Conservation (phyloP, 2,329 filamentous ascomycete species). For the Pestalotiopsis sp. region DNA sequence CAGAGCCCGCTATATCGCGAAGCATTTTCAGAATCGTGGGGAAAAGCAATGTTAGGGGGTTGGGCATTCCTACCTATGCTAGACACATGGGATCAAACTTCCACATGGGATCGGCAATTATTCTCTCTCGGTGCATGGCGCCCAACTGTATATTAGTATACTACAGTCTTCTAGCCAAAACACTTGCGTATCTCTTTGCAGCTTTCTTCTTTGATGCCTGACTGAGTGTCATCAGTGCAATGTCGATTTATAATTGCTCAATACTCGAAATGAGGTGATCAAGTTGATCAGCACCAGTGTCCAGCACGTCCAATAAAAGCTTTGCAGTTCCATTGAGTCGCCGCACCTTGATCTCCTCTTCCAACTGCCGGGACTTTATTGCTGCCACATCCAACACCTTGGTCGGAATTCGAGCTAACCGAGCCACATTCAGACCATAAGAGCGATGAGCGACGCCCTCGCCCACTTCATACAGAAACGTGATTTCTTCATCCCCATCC, state of each 20-base stretch:
- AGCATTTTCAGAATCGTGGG: not conserved
- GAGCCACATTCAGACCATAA: constrained; percentile 92
- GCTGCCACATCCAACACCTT: constrained; percentile 78
- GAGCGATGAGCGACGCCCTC: constrained; percentile 92
- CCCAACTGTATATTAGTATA: constrained; percentile 5
- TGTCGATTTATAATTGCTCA: constrained; percentile 54
- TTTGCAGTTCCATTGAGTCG: constrained; percentile 55
- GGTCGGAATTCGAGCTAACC: constrained; percentile 78
- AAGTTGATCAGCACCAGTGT: constrained; percentile 42
- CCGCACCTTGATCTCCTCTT: constrained; percentile 69
- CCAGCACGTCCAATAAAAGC: constrained; percentile 45
- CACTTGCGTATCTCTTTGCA: not conserved
- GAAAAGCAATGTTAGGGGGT: not conserved
- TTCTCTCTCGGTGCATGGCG: not conserved
- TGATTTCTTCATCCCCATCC: constrained; percentile 74
- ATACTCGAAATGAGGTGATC: constrained; percentile 58
- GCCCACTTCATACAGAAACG: constrained; percentile 90
- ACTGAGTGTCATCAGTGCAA: not conserved
- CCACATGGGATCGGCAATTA: not conserved
- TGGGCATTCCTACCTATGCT: not conserved
- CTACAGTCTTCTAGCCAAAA: not conserved
- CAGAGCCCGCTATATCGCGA: not conserved
- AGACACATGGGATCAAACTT: not conserved
- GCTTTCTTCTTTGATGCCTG: not conserved
- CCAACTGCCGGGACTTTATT: constrained; percentile 79